These are phyloP conservation scores for Beauveria bassiana DNA, from an alignment of 2,329 filamentous ascomycete species.

Conservation along the genomic window DNA sequence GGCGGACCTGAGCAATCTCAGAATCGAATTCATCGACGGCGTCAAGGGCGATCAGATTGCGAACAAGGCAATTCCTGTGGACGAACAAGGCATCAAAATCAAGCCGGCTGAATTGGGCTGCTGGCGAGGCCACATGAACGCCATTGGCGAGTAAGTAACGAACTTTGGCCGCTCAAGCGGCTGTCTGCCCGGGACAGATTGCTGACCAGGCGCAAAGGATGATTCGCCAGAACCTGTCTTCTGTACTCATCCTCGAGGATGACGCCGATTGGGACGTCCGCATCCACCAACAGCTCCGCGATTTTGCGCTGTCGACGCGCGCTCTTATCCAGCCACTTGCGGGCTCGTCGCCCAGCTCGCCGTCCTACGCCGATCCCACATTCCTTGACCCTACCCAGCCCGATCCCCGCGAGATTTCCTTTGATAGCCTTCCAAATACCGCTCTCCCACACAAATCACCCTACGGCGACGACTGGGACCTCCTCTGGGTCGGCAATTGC, in stretches of 20 bases:
- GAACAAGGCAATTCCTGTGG: constrained; percentile 29
- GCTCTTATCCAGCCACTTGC: constrained; percentile 26
- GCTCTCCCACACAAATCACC: constrained; percentile 25
- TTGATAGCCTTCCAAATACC: constrained; percentile 16
- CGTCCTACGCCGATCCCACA: constrained; percentile 19
- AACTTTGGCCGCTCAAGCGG: background rate
- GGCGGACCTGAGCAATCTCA: constrained; percentile 36
- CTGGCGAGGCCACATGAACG: constrained; percentile 35
- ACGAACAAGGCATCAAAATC: constrained; percentile 23
- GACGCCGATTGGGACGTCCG: constrained; percentile 51
- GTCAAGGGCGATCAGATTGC: constrained; percentile 29
- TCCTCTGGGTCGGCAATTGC: constrained; percentile 45
- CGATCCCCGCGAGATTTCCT: constrained; percentile 15
- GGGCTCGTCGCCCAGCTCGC: background rate
- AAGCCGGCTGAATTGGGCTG: constrained; percentile 22
- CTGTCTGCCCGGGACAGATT: too few species aligned
- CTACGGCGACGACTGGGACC: constrained; percentile 44
- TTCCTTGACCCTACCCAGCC: constrained; percentile 14
- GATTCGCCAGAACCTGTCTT: constrained; percentile 35
- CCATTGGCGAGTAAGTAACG: constrained; percentile 22
- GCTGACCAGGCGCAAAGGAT: constrained; percentile 22
- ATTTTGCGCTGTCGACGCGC: constrained; percentile 30
- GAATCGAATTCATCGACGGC: constrained; percentile 39
- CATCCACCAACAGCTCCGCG: constrained; percentile 38
- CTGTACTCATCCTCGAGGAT: constrained; percentile 47